Percentiles rank a stretch among this genome's conserved stretches.
These are phyloP conservation scores for Thymus mandschuricus DNA, from an alignment of 257 asterid species.

Conservation along the genomic window DNA sequence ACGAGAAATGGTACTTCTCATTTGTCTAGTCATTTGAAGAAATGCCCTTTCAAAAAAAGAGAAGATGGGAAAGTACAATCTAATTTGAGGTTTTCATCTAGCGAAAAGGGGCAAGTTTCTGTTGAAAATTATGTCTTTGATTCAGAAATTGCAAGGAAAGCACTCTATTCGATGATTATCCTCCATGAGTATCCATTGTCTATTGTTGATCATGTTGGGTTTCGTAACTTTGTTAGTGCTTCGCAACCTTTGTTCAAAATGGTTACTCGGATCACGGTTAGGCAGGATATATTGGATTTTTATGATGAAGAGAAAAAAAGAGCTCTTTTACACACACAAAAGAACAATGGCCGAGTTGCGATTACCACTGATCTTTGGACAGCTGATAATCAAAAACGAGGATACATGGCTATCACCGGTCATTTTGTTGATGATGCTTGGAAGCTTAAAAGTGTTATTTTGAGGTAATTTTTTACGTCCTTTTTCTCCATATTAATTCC, in stretches of 20 bases:
- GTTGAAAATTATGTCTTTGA: constrained; percentile 5
- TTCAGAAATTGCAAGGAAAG: not conserved
- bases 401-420: not conserved
- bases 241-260: no score
- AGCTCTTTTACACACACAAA: not conserved
- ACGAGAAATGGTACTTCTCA: not conserved
- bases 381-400: not conserved
- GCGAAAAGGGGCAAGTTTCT: not conserved
- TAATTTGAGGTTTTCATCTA: constrained; percentile 1
- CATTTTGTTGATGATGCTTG: not conserved
- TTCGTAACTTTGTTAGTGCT: no score
- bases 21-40: not conserved
- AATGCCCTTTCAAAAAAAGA: not conserved
- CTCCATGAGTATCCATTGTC: not conserved
- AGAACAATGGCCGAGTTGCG: not conserved
- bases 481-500: no score
- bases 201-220: not conserved
- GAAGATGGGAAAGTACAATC: not conserved
- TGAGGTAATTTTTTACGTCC: not conserved
- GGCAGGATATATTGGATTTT: not conserved
- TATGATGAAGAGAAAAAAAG: not conserved
- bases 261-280: not conserved
- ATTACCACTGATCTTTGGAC: not conserved
- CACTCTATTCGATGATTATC: not conserved
- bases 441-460: not conserved